phyloP scores from a whole-genome alignment of 2,329 filamentous ascomycete genomes.

The Curvularia sp. region DNA sequence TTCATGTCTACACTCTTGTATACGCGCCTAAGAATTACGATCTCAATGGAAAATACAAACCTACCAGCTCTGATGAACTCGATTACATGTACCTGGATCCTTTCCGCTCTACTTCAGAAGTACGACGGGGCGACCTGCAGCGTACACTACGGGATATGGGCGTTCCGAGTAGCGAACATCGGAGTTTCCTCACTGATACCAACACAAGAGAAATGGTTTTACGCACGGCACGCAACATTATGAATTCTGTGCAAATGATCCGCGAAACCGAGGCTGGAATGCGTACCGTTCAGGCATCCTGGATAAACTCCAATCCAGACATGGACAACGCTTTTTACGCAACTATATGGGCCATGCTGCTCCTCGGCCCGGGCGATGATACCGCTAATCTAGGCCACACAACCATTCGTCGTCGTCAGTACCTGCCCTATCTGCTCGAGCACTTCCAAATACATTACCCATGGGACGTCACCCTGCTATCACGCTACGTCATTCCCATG shows the following conservation, averaged over 20 bases:
- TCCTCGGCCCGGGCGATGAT: conserved; percentile 48
- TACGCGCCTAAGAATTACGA: conserved; percentile 66
- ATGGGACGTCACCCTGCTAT: conserved; percentile 75
- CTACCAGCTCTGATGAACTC: conserved; percentile 32
- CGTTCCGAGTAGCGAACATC: conserved; percentile 48
- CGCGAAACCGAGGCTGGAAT: conserved; percentile 36
- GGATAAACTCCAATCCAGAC: conserved; percentile 52
- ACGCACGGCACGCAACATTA: conserved; percentile 81
- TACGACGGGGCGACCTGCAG: conserved; percentile 65
- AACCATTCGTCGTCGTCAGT: conserved; percentile 58
- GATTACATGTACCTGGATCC: conserved; percentile 82
- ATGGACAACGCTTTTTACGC: conserved; percentile 71
- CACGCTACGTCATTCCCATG: conserved; percentile 71
- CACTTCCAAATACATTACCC: conserved; percentile 70
- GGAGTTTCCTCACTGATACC: conserved; percentile 69
- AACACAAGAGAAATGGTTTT: conserved; percentile 71
- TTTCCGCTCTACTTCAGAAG: conserved; percentile 73
- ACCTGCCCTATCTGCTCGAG: conserved; percentile 69
- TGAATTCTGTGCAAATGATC: conserved; percentile 69
- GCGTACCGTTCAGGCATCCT: conserved; percentile 32
- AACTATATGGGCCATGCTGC: conserved; percentile 71
- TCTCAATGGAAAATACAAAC: conserved; percentile 51
- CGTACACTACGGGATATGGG: conserved; percentile 64
- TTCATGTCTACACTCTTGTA: conserved; percentile 84
- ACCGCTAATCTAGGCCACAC: conserved; percentile 24